phyloP scores from a whole-genome alignment of 768 basidiomycete species.

The Udeniomyces megalosporus region DNA sequence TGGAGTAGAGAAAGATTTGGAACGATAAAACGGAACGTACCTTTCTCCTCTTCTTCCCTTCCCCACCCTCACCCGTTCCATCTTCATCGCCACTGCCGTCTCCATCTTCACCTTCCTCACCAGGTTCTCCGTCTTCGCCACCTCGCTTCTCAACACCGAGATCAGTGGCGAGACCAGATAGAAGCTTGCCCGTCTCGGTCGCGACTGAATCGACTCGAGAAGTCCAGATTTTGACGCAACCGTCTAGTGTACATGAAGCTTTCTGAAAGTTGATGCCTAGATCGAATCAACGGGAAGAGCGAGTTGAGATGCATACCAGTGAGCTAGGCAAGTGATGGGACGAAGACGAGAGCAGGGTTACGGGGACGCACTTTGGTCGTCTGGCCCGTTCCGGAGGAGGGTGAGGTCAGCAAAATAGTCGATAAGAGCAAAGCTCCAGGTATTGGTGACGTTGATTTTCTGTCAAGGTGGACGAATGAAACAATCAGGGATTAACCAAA shows the following conservation, averaged over 20 bases:
- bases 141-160: conserved; percentile 20
- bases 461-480: too few species aligned
- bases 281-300: not conserved
- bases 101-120: conserved; percentile 20
- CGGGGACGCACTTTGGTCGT: conserved; percentile 40
- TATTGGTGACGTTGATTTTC: conserved; percentile 98
- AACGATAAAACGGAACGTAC: conserved; percentile 22
- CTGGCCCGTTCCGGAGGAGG: conserved; percentile 72
- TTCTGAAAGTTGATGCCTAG: conserved; percentile 94
- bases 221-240: conserved; percentile 99
- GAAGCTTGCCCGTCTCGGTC: conserved; percentile 86
- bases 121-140: conserved; percentile 51
- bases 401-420: conserved; percentile 99
- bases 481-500: too few species aligned
- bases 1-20: too few species aligned
- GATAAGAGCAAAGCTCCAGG: conserved; percentile 94
- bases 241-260: conserved; percentile 90
- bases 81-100: conserved; percentile 21
- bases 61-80: conserved; percentile 31
- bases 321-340: too few species aligned
- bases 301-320: not conserved
- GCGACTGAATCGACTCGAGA: conserved; percentile 92
- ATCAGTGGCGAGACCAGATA: conserved; percentile 66
- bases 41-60: conserved; percentile 41
- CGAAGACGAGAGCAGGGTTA: not conserved